Percentiles rank a stretch among this genome's conserved stretches.
Conservation (phyloP, 108 stramenopile species). For the Stephanodiscus triporus region DNA sequence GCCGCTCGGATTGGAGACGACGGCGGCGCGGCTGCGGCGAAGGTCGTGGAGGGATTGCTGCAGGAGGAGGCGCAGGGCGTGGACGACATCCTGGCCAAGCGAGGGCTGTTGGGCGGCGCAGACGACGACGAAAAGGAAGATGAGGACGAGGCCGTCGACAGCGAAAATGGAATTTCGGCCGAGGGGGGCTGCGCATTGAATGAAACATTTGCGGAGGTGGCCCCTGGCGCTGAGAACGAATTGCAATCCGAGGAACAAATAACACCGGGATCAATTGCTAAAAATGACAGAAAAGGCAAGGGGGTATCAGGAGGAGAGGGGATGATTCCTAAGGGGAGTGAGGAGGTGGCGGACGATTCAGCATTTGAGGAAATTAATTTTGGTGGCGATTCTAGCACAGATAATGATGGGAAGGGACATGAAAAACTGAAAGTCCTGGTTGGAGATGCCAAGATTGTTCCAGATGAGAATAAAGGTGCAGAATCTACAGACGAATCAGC, state of each 20-base stretch:
- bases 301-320: not conserved
- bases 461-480: not conserved
- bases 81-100: slow-evolving; percentile 44
- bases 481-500: not conserved
- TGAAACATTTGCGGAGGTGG: not conserved
- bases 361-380: slow-evolving; percentile 13
- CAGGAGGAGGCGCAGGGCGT: slow-evolving; percentile 22
- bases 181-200: slow-evolving; percentile 1
- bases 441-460: not conserved
- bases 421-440: not conserved
- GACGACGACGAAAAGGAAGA: slow-evolving; percentile 4
- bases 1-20: not conserved
- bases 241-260: not conserved
- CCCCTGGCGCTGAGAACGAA: not conserved
- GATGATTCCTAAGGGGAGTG: not conserved
- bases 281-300: not conserved
- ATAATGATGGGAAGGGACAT: not conserved
- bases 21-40: slow-evolving; percentile 21
- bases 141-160: slow-evolving; percentile 9
- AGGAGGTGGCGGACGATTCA: not conserved
- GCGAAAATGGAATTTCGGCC: not conserved
- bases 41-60: not conserved
- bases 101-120: slow-evolving; percentile 34
- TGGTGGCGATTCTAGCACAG: slow-evolving; percentile 1
- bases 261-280: not conserved